A percentile compares a stretch with the other conserved stretches of the same genome.
phyloP scores from a whole-genome alignment of 2,329 filamentous ascomycete species.

The Proliferodiscus dingleyae region DNA sequence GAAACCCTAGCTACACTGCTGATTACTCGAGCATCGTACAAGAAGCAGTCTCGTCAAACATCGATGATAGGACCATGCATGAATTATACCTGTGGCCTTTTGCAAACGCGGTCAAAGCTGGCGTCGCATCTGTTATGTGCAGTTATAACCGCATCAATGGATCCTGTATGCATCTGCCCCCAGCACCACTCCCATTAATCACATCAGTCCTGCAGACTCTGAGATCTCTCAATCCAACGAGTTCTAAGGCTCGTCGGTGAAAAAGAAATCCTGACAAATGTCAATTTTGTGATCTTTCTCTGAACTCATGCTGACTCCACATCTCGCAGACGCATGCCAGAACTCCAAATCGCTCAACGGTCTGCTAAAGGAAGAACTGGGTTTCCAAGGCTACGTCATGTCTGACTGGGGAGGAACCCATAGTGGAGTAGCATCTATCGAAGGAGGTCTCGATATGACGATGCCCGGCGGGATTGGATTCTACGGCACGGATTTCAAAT shows the following conservation, averaged over 20 bases:
- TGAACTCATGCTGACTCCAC: no score
- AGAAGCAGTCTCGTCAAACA: constrained; percentile 66
- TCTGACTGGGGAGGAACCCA: constrained; percentile 82
- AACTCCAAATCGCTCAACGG: constrained; percentile 78
- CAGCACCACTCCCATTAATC: no score
- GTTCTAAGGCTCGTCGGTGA: no score
- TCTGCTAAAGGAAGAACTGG: constrained; percentile 76
- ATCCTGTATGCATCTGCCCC: no score
- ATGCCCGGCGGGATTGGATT: constrained; percentile 48
- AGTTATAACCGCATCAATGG: constrained; percentile 71
- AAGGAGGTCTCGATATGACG: constrained; percentile 71
- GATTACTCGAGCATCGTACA: constrained; percentile 37
- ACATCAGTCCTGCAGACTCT: no score
- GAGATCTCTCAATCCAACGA: no score
- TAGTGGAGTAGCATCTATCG: constrained; percentile 68
- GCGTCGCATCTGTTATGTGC: constrained; percentile 78
- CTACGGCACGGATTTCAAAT: constrained; percentile 46
- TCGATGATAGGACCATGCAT: constrained; percentile 69
- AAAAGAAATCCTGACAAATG: no score
- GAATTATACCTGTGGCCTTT: constrained; percentile 85
- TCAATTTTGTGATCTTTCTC: no score
- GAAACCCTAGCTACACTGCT: constrained; percentile 23
- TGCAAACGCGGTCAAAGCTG: constrained; percentile 68
- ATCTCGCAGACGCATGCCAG: constrained; percentile 65
- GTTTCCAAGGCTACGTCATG: constrained; percentile 80